Evolutionary conservation across 116 monocot species (phyloP).

Genomic region (Dioscorea cayenensis): DNA sequence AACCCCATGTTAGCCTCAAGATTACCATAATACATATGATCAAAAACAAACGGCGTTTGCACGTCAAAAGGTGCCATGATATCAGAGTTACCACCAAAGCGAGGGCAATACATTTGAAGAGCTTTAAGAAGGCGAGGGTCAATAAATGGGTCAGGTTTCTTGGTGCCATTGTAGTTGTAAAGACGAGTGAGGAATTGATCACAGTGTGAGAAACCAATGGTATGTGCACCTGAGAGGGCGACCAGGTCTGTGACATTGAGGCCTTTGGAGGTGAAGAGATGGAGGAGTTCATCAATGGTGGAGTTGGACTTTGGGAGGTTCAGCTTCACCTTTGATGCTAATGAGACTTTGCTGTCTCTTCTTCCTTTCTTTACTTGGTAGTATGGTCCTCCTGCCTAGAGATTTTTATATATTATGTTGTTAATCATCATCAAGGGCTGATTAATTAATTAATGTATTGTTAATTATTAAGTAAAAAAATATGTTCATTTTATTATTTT

Average conservation of each 20-base stretch:
- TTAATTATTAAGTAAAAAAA: too few relatives aligned
- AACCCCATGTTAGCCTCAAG: constrained; percentile 63
- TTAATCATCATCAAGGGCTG: too few relatives aligned
- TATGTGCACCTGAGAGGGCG: constrained; percentile 86
- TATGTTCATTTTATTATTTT: too few relatives aligned
- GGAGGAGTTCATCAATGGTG: constrained; percentile 58
- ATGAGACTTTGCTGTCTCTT: constrained; percentile 69
- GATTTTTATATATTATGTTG: too few relatives aligned
- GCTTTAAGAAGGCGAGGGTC: constrained; percentile 67
- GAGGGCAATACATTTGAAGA: constrained; percentile 69
- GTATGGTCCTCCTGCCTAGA: constrained; percentile 81
- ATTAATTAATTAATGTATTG: too few relatives aligned
- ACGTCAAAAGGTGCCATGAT: constrained; percentile 78
- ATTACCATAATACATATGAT: constrained; percentile 65
- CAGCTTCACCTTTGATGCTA: constrained; percentile 30
- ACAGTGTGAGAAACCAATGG: constrained; percentile 90
- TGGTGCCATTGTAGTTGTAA: constrained; percentile 56
- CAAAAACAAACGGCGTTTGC: constrained; percentile 70
- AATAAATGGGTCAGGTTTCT: constrained; percentile 52
- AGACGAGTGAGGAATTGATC: constrained; percentile 65
- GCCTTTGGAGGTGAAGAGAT: constrained; percentile 63
- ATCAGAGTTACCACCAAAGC: constrained; percentile 62
- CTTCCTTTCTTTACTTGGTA: constrained; percentile 75
- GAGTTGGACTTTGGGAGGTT: constrained; percentile 77
- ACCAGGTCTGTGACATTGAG: constrained; percentile 53